Evolutionary conservation across 1,284 basidiomycete genomes (phyloP), one percentile per base, ranked within the genome.

Genomic region (Veloboletus limbatus): DNA sequence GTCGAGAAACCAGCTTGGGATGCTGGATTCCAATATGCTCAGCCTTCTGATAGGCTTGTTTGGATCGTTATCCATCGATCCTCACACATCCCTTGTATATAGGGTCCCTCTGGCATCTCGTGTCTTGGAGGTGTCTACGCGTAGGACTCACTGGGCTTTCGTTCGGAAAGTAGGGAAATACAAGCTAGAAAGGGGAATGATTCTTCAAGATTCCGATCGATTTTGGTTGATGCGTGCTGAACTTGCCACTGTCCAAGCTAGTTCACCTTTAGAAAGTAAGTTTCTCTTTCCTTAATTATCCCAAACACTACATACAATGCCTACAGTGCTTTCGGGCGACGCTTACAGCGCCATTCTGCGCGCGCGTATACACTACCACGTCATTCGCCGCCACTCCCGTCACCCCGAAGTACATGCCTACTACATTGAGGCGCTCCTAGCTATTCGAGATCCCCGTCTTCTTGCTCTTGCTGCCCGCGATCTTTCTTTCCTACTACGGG

Each of bases 161-260:
- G 35, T 67, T 28, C 18, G 56, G 35, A 67, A 66, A 49, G 51
- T 66, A 17, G 65, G 57, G 26, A 60, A 36, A 37, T 46, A 52
- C 50, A 74, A 75, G 51, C 38, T 44, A 13, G 44, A 49, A 26
- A 47, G 50, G 16, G 54, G 54, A 26, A 51, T 60, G 22, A 16
- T 45, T 3, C 54, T 73, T 18, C 50, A 48, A 8, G 51, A 58
- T 24, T 64, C 66, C 8, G 74, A 75, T 50, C 62, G 59, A 43
- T 75, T 69, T 47, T 75, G 73, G 73, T 48, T 71, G 38, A 71
- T 75, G 67, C 65, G 54, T 25, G 67, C 66, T 31, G 54, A 61
- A 13, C 55, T 72, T 16, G 63, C 59, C 4, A 51, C 50, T 17
- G 34, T 39, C 9, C 48, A 39, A 24, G 21, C 24, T 16, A 27